Base-by-base conservation (phyloP, 768 basidiomycete genomes). In the Lactarius evosmus region DNA sequence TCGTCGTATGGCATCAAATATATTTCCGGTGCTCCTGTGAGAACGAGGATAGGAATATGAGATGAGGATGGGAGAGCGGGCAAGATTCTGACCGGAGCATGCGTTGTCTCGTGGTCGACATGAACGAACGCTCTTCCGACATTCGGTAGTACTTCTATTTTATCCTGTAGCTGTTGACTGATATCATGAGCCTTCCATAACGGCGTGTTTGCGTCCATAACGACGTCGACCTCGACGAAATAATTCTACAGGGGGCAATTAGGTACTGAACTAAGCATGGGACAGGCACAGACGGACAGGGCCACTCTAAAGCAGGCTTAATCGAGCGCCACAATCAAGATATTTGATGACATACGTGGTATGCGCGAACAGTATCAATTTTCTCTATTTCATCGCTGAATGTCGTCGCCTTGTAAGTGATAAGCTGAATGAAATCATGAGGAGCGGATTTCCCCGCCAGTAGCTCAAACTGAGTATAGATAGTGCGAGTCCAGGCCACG, bases 101-200 rank as follows among this genome's bases (percentile, higher is more conserved):
- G 94, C n/a, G 87, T 88, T 6, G 89, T 88, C 76, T 96, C 95
- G 70, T 96, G 89, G 75, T 97, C 95, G 63, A 96, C 92, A 72
- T 97, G 95, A 29, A 97, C 93, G 74, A 95, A 97, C 40, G 95
- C 95, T 40, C 95, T 80, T 66, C 91, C 94, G 49, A 97, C 95
- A 70, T 92, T 89, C 2, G 94, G 93, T 41, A 97, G 77, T 17
- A 85, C 83, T 72, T 97, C 95, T 53, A 97, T 86, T 76, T 89
- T 92, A 72, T 94, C 93, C 71, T 94, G 92, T 19, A 94, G 75
- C 66, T 87, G 81, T 74, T 94, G 91, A 69, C 88, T 88, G 63
- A 92, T 71, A 73, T 94, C 92, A 72, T 94, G 92, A 22, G 93
- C 91, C 73, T 87, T 88, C 87, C 89, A 92, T 1, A 98, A 78